Evolutionary conservation across 2,329 filamentous ascomycete species (phyloP).

Genomic region (Sporothrix brunneoviolacea): DNA sequence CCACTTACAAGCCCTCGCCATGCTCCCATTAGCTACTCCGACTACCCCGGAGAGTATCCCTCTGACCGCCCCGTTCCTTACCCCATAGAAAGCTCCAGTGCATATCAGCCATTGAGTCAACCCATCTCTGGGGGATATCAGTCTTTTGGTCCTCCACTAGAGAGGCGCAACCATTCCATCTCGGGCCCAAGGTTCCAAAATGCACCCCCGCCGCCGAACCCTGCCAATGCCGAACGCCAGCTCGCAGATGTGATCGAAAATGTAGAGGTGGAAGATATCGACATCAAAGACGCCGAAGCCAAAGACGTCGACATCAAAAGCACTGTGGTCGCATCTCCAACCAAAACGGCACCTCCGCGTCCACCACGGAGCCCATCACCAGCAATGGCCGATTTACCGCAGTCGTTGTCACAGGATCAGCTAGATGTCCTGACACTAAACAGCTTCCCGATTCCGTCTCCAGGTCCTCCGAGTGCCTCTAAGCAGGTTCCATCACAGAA

Average conservation of each 20-base stretch:
- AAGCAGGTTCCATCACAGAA: too few relatives aligned
- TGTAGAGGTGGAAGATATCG: background rate
- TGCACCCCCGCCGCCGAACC: background rate
- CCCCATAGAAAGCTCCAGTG: background rate
- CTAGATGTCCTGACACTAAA: background rate
- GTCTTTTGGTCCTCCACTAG: background rate
- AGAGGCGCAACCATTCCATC: background rate
- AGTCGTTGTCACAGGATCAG: conserved; percentile 1
- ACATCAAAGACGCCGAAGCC: background rate
- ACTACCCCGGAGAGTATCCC: background rate
- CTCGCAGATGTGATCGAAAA: conserved; percentile 1
- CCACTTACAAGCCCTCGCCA: background rate
- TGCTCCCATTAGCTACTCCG: too few relatives aligned
- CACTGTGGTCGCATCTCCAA: background rate
- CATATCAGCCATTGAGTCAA: background rate
- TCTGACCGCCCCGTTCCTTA: background rate
- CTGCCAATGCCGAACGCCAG: background rate
- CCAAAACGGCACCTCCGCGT: background rate
- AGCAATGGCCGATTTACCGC: background rate
- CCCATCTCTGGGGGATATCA: background rate
- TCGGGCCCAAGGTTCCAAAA: background rate
- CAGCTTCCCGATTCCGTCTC: conserved; percentile 2
- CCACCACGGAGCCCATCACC: background rate
- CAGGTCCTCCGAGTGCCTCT: background rate
- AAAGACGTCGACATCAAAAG: conserved; percentile 6